Evolutionary conservation across 2,329 filamentous ascomycete genomes (phyloP), one percentile per base, ranked within the genome.

Genomic region (Lachnellula hyalina): DNA sequence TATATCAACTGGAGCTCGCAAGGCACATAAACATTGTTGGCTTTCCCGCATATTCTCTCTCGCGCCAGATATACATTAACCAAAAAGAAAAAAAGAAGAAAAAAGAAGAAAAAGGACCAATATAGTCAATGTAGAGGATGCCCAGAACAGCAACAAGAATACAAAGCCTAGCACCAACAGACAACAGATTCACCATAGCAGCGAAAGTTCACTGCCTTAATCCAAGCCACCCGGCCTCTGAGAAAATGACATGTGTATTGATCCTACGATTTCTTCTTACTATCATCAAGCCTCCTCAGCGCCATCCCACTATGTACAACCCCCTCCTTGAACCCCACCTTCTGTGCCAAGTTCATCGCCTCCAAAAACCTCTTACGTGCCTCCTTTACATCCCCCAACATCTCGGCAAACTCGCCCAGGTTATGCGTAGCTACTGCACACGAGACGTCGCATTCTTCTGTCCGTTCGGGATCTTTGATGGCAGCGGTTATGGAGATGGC

Each of bases 391-490:
- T 88, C 80, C 1, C 87, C 86, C 56, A 85, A 73, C 80, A 94
- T 85, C 61, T 88, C 84, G 0, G 89, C 86, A 62, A 96, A 86
- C 64, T 95, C 89, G 23, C 85, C 93, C 51, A 96, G 80, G 68
- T 95, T 96, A 70, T 90, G 88, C n/a, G 89, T 84, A 7, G 92
- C 88, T 5, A 87, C 87, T 2, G 87, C 87, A 66, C 92, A 96
- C 1, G 87, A 89, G 53, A 87, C 72, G 68, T 96, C 90, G 67
- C 93, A 96, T 67, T 96, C 90, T 49, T 85, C 78, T 2, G 84
- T 89, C 41, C 89, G 78, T 3, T 83, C 75, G 0, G 87, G 82
- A 4, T 85, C 81, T 53, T 78, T 72, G 42, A 95, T 85, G 28
- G 82, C 79, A 7, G 77, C 76, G 1, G 86, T 83, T 54, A 90